Evolutionary conservation across 352 stramenopile species (phyloP).

Genomic region (Pythium apleroticum): DNA sequence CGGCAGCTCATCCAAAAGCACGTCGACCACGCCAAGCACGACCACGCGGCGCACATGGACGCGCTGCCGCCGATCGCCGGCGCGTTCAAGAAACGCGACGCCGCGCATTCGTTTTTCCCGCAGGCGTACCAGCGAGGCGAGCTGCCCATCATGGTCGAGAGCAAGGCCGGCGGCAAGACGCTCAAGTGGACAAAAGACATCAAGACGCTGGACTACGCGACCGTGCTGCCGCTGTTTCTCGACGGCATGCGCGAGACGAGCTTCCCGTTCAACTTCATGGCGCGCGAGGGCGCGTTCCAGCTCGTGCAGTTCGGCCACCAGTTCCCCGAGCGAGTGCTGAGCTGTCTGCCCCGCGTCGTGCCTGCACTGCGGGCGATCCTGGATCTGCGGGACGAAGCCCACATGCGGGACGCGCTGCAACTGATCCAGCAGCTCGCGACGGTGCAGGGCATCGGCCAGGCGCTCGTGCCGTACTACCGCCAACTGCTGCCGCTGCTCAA

Average conservation of each 20-base stretch:
- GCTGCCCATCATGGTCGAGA: constrained; percentile 69
- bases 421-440: constrained; percentile 63
- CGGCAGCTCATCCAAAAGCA: constrained; percentile 55
- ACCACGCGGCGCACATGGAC: constrained; percentile 25
- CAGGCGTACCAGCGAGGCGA: constrained; percentile 63
- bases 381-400: constrained; percentile 56
- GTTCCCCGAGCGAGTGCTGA: constrained; percentile 60
- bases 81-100: constrained; percentile 48
- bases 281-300: constrained; percentile 78
- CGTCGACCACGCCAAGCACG: constrained; percentile 51
- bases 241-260: constrained; percentile 84
- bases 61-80: constrained; percentile 54
- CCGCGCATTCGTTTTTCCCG: constrained; percentile 45
- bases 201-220: constrained; percentile 73
- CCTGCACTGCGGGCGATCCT: constrained; percentile 68
- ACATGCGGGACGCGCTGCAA: constrained; percentile 52
- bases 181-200: constrained; percentile 61
- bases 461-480: constrained; percentile 91
- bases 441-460: constrained; percentile 61
- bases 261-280: constrained; percentile 80
- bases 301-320: constrained; percentile 68
- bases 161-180: constrained; percentile 45
- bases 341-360: constrained; percentile 67
- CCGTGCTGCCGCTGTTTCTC: constrained; percentile 91
- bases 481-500: constrained; percentile 90